Conservation (phyloP, 2,329 filamentous ascomycete species). For the Penicillium polonicum region DNA sequence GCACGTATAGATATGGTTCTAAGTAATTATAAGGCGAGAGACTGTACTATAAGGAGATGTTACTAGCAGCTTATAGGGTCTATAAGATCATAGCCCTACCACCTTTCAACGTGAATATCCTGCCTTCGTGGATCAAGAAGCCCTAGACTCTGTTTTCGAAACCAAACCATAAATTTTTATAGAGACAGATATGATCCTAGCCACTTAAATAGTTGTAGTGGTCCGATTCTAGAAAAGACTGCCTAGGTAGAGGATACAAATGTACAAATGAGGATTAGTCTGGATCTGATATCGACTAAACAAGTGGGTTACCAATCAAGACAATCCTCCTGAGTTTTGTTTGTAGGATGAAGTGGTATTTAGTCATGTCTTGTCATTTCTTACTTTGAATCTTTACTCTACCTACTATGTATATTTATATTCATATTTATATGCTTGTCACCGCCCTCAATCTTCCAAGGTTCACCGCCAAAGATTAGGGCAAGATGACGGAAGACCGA, state of each 20-base stretch:
- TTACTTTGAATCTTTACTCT: background rate
- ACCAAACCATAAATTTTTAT: background rate
- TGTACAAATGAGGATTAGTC: background rate
- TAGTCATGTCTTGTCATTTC: background rate
- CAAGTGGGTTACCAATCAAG: background rate
- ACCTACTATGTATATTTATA: too few relatives aligned
- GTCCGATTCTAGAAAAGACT: background rate
- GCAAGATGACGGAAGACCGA: background rate
- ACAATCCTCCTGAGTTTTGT: background rate
- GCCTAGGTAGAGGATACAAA: background rate
- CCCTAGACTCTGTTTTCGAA: background rate
- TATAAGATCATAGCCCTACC: background rate
- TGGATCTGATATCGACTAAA: background rate
- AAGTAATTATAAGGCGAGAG: background rate
- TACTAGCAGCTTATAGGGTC: background rate
- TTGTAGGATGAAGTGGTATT: background rate
- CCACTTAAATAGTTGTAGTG: background rate
- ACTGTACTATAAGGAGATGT: background rate
- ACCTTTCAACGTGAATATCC: background rate
- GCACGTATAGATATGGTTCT: background rate
- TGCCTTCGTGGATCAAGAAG: background rate
- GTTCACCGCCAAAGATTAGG: background rate
- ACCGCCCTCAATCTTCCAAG: background rate
- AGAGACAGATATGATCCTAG: background rate
- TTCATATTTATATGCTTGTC: background rate